phyloP scores from a whole-genome alignment of 1,139 yeast genomes.

The Geotrichum citri-aurantii region DNA sequence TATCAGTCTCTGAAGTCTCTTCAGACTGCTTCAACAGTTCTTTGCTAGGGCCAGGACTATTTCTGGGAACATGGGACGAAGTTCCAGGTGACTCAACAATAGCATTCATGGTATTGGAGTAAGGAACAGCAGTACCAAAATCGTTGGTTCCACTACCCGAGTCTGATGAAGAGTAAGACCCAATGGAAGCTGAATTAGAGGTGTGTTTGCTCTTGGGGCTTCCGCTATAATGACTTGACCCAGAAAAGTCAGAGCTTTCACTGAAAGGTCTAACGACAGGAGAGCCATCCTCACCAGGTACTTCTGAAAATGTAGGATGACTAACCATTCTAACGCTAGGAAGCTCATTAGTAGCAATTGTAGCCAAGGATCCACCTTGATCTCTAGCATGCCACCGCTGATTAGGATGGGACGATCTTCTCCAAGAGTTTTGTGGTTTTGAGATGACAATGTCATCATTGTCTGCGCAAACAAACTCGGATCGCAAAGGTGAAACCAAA shows the following conservation, averaged over 20 bases:
- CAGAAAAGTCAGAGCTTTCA: constrained; percentile 9
- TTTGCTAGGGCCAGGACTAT: not conserved
- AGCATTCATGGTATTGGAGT: constrained; percentile 9
- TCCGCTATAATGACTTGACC: not conserved
- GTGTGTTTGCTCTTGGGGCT: constrained; percentile 4
- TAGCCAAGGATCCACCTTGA: constrained; percentile 68
- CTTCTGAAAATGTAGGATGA: not conserved
- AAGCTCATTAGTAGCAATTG: constrained; percentile 80
- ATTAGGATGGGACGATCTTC: constrained; percentile 45
- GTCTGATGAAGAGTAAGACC: constrained; percentile 18
- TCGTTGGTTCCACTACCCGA: constrained; percentile 9
- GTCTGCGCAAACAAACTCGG: not conserved
- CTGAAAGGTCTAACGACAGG: constrained; percentile 14
- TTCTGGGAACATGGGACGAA: not conserved
- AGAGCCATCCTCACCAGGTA: constrained; percentile 10
- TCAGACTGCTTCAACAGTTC: not conserved
- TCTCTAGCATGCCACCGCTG: constrained; percentile 47
- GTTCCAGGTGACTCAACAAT: constrained; percentile 8
- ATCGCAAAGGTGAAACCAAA: not conserved
- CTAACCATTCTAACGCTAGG: constrained; percentile 68
- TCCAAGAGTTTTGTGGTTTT: constrained; percentile 61
- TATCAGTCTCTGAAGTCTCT: constrained; percentile 14
- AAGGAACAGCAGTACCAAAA: constrained; percentile 12
- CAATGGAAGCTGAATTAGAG: constrained; percentile 14
- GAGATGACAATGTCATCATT: constrained; percentile 12